Evolutionary conservation across 2,329 filamentous ascomycete genomes (phyloP).

Genomic region (Mycosphaerella arachidis): DNA sequence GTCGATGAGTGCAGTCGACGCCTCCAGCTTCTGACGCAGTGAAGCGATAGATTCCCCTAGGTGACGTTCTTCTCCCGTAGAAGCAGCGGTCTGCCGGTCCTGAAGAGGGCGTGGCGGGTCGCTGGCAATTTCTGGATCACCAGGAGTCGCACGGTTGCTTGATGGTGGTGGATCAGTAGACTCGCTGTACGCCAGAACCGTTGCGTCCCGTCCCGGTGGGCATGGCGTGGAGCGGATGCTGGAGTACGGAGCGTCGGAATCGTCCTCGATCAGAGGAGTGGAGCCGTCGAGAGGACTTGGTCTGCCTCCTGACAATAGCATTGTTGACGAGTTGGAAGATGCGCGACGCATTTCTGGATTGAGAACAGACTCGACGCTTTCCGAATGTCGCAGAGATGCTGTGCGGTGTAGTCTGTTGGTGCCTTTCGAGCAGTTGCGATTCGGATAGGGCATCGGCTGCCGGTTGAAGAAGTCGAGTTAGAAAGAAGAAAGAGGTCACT

Average conservation of each 20-base stretch:
- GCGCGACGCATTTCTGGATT: neutral
- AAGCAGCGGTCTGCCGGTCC: neutral
- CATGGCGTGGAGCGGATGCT: constrained; percentile 3
- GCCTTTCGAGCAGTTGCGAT: constrained; percentile 1
- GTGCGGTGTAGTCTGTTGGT: constrained; percentile 1
- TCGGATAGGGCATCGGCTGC: neutral
- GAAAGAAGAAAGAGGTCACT: neutral
- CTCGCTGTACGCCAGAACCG: neutral
- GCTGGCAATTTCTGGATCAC: neutral
- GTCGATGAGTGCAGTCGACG: constrained; percentile 3
- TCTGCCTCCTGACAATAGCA: neutral
- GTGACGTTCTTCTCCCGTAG: neutral
- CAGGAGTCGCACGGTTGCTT: neutral
- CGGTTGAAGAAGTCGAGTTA: neutral
- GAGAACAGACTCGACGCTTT: neutral
- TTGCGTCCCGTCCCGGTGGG: neutral
- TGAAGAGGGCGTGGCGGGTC: neutral
- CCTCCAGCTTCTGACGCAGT: neutral
- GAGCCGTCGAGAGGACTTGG: constrained; percentile 1
- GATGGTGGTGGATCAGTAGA: neutral
- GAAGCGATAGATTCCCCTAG: neutral
- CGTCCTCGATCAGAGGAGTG: neutral
- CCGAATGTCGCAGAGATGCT: constrained; percentile 1
- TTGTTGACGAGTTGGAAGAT: neutral
- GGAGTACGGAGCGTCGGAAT: neutral